phyloP scores from a whole-genome alignment of 306 rosid genomes.

The Erythrophleum fordii region DNA sequence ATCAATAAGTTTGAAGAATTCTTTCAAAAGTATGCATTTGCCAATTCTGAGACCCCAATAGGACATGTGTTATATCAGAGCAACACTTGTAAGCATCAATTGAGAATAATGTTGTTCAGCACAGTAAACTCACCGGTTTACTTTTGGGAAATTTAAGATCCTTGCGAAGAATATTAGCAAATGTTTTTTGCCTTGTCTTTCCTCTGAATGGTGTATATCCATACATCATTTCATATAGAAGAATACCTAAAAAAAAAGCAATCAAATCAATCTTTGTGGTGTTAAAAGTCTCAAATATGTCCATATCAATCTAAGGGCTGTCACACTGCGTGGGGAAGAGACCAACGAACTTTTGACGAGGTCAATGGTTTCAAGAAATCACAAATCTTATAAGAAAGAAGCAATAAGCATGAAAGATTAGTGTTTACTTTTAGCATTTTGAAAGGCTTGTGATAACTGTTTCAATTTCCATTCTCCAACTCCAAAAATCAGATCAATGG shows the following conservation, averaged over 20 bases:
- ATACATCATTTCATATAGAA: constrained; percentile 88
- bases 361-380: constrained; percentile 14
- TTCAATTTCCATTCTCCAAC: constrained; percentile 14
- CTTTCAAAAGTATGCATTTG: neutral
- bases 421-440: constrained; percentile 25
- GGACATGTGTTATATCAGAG: neutral
- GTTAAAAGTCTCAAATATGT: neutral
- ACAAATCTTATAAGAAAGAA: neutral
- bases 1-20: neutral
- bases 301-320: neutral
- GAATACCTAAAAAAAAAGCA: constrained; percentile 59
- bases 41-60: neutral
- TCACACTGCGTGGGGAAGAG: neutral
- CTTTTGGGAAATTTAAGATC: constrained; percentile 93
- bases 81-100: neutral
- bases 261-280: constrained; percentile 13
- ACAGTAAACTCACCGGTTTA: constrained; percentile 56
- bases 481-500: neutral
- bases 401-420: neutral
- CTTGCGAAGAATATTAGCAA: constrained; percentile 91
- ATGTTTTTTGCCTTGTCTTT: constrained; percentile 88
- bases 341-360: too few species aligned
- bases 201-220: constrained; percentile 97
- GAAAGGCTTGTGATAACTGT: neutral
- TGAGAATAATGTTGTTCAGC: neutral